These are phyloP conservation scores for Talaromyces islandicus DNA, from an alignment of 2,329 filamentous ascomycete genomes.

Conservation along the genomic window DNA sequence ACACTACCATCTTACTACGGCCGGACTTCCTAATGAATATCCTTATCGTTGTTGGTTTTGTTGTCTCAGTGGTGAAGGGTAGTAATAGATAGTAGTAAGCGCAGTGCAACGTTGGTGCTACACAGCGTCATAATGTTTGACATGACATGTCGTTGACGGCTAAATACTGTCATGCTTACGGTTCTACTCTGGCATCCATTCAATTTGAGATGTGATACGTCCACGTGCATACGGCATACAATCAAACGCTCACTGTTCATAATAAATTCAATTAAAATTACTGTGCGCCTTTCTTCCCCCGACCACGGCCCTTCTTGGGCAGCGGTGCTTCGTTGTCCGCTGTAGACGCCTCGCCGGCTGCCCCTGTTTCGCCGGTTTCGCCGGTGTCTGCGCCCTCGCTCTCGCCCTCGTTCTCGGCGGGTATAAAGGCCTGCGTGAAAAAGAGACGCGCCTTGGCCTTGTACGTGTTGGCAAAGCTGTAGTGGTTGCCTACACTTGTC, in stretches of 20 bases:
- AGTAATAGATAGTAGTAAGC: no score
- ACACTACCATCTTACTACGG: no score
- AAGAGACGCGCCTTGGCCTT: conserved; percentile 71
- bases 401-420: conserved; percentile 26
- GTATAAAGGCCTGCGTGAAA: conserved; percentile 81
- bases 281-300: neutral
- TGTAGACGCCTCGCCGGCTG: neutral
- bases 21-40: no score
- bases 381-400: conserved; percentile 15
- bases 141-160: no score
- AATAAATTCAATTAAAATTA: neutral
- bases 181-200: no score
- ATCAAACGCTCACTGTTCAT: neutral
- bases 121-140: no score
- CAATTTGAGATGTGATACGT: neutral
- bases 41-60: no score
- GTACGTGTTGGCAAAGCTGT: conserved; percentile 80
- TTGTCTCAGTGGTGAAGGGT: no score
- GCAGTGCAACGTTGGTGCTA: no score
- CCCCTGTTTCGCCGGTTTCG: neutral
- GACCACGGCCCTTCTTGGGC: neutral
- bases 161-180: no score
- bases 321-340: neutral
- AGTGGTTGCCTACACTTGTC: conserved; percentile 65
- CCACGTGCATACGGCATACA: neutral